These are phyloP conservation scores for Neophaeococcomyces mojaviensis DNA, from an alignment of 2,329 filamentous ascomycete species.

Conservation along the genomic window DNA sequence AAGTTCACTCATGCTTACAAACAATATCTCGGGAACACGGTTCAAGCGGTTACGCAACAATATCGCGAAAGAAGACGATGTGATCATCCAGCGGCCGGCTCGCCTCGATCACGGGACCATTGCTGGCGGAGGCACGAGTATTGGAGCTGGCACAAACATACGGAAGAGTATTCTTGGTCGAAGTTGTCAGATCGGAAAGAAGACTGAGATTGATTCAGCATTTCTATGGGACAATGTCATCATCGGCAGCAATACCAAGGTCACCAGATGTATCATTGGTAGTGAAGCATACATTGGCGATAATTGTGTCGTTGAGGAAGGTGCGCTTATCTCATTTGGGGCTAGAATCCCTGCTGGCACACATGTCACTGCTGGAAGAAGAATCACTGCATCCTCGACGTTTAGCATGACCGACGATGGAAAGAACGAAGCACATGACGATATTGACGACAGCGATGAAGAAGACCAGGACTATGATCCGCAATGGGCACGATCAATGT, in stretches of 20 bases:
- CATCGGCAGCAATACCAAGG: conserved; percentile 64
- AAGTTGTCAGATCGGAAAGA: conserved; percentile 76
- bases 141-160: conserved; percentile 66
- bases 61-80: conserved; percentile 71
- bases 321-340: conserved; percentile 71
- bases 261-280: conserved; percentile 70
- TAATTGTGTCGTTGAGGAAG: conserved; percentile 59
- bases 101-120: conserved; percentile 62
- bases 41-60: conserved; percentile 64
- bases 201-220: conserved; percentile 69
- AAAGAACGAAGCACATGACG: conserved; percentile 49
- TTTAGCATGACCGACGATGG: conserved; percentile 29
- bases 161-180: conserved; percentile 73
- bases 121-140: conserved; percentile 65
- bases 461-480: conserved; percentile 49
- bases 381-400: conserved; percentile 15
- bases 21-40: conserved; percentile 72
- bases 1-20: conserved; percentile 18
- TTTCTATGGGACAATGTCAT: conserved; percentile 82
- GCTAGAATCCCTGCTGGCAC: conserved; percentile 46
- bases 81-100: conserved; percentile 65
- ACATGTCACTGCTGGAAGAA: conserved; percentile 16
- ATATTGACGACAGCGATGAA: conserved; percentile 50
- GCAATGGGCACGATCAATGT: conserved; percentile 47
- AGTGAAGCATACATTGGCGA: conserved; percentile 64